Conservation (phyloP, 2,329 filamentous ascomycete genomes). For the Neonectria punicea region DNA sequence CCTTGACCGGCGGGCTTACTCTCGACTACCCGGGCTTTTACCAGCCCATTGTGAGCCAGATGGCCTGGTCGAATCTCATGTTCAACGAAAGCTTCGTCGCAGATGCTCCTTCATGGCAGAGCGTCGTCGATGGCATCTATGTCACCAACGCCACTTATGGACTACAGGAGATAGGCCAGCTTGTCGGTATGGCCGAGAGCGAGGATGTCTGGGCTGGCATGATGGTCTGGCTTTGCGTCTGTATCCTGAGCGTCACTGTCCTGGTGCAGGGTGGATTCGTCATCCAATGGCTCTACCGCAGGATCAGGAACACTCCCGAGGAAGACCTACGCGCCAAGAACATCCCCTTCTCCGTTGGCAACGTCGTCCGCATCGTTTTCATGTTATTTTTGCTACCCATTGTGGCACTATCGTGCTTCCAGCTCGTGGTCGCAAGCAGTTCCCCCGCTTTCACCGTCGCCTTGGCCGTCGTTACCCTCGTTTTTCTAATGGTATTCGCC, state of each 20-base stretch:
- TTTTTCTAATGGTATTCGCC: constrained; percentile 77
- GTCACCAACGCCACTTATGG: constrained; percentile 81
- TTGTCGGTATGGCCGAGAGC: constrained; percentile 80
- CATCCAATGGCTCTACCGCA: constrained; percentile 79
- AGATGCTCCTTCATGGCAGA: constrained; percentile 71
- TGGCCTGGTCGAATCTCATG: constrained; percentile 88
- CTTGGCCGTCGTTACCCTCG: constrained; percentile 78
- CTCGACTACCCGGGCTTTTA: constrained; percentile 94
- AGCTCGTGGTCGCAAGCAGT: constrained; percentile 78
- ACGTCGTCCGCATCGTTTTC: constrained; percentile 85
- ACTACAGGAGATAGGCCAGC: constrained; percentile 80
- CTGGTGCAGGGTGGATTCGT: constrained; percentile 82
- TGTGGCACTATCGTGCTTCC: constrained; percentile 88
- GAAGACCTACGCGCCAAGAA: constrained; percentile 94
- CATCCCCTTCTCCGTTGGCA: constrained; percentile 84
- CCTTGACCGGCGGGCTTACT: constrained; percentile 86
- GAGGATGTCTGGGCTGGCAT: constrained; percentile 93
- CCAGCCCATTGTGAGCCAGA: constrained; percentile 89
- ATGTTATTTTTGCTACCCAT: constrained; percentile 93
- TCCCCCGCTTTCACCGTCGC: constrained; percentile 79
- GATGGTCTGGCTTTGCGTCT: constrained; percentile 88
- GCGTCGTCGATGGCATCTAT: constrained; percentile 87
- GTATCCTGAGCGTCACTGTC: constrained; percentile 74
- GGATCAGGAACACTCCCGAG: constrained; percentile 76
- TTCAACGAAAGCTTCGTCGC: constrained; percentile 93